These are phyloP conservation scores for Suillus placidus DNA, from an alignment of 768 basidiomycete species.

Conservation along the genomic window DNA sequence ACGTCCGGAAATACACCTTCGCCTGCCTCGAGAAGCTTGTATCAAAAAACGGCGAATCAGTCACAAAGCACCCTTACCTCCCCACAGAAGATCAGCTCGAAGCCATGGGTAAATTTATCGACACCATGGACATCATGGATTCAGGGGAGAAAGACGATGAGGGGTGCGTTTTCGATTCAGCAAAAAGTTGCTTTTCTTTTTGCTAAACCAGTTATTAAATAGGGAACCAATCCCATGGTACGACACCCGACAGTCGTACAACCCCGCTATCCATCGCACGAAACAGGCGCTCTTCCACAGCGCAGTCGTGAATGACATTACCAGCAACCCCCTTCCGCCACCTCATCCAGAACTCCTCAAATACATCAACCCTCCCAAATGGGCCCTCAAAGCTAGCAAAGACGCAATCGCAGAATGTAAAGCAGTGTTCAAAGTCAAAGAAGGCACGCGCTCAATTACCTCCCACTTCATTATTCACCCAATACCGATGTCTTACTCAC, in stretches of 20 bases:
- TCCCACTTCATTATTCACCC: background rate
- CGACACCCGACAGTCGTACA: slow-evolving; percentile 74
- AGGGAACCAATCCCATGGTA: slow-evolving; percentile 78
- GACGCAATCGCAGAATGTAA: slow-evolving; percentile 63
- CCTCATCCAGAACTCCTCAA: slow-evolving; percentile 84
- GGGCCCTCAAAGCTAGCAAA: slow-evolving; percentile 62
- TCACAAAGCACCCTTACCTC: slow-evolving; percentile 79
- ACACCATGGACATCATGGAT: slow-evolving; percentile 84
- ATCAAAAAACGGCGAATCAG: slow-evolving; percentile 71
- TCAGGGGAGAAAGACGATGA: slow-evolving; percentile 76
- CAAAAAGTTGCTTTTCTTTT: background rate
- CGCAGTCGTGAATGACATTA: slow-evolving; percentile 76
- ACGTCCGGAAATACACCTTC: slow-evolving; percentile 86
- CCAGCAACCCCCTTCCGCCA: slow-evolving; percentile 74
- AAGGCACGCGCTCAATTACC: slow-evolving; percentile 49
- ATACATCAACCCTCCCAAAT: slow-evolving; percentile 79
- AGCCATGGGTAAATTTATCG: slow-evolving; percentile 88
- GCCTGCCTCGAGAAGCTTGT: slow-evolving; percentile 74
- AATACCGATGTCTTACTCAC: slow-evolving; percentile 3
- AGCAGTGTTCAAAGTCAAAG: slow-evolving; percentile 71
- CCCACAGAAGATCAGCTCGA: slow-evolving; percentile 77
- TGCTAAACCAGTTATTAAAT: slow-evolving; percentile 10
- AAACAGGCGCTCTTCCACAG: slow-evolving; percentile 94
- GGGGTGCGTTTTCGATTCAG: slow-evolving; percentile 50
- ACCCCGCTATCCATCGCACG: slow-evolving; percentile 86